Conservation (phyloP, 164 flowering plant species). For the Warburgia ugandensis region DNA sequence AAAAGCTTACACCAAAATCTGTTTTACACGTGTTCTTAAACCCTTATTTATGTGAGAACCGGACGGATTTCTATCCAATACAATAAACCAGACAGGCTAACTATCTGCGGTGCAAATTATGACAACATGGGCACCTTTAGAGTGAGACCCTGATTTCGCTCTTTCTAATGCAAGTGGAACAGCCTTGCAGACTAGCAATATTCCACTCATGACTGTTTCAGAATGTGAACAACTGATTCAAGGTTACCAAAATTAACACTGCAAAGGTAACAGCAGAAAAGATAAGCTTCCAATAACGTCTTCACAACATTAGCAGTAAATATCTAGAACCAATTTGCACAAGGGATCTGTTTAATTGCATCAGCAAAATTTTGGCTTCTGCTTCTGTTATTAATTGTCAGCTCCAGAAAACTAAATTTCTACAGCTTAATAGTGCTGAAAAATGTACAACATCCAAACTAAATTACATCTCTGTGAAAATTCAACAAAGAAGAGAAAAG, state of each 20-base stretch:
- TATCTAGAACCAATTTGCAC: not conserved
- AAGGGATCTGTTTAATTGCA: not conserved
- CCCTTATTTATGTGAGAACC: slow-evolving; percentile 37
- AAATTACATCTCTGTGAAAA: too few species aligned
- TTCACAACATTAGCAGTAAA: not conserved
- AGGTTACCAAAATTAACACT: slow-evolving; percentile 71
- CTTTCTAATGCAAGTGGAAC: slow-evolving; percentile 23
- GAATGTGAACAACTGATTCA: slow-evolving; percentile 60
- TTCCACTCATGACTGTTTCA: slow-evolving; percentile 65
- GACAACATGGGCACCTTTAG: slow-evolving; percentile 53
- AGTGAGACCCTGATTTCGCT: slow-evolving; percentile 7
- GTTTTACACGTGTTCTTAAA: slow-evolving; percentile 35
- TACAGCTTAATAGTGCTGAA: not conserved
- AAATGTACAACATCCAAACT: too few species aligned
- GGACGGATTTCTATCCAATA: slow-evolving; percentile 83
- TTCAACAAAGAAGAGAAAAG: too few species aligned
- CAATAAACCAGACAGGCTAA: slow-evolving; percentile 73
- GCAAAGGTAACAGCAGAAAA: slow-evolving; percentile 13
- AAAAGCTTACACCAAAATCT: slow-evolving; percentile 43
- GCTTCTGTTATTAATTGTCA: too few species aligned
- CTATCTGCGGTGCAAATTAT: slow-evolving; percentile 56
- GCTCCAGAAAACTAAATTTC: not conserved
- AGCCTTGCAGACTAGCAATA: slow-evolving; percentile 83
- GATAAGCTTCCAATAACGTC: not conserved
- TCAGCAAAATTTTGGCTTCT: too few species aligned